These are phyloP conservation scores for Pseudocercospora cruenta DNA, from an alignment of 2,329 filamentous ascomycete species.

Conservation along the genomic window DNA sequence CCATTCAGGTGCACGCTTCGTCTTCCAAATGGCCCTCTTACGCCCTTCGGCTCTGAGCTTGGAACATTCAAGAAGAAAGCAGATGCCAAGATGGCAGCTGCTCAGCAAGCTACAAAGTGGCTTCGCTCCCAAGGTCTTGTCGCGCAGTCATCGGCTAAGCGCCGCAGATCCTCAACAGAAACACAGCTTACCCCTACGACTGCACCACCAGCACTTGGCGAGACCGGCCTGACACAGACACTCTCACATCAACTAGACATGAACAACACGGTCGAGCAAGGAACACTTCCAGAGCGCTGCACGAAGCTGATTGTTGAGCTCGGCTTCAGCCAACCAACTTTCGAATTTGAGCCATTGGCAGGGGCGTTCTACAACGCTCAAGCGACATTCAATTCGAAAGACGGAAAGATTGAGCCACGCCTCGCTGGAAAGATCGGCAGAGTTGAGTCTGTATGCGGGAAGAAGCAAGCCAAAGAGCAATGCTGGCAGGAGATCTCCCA, in stretches of 20 bases:
- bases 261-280: not conserved
- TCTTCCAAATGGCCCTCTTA: constrained; percentile 24
- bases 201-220: not conserved
- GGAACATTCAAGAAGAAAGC: constrained; percentile 45
- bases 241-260: constrained; percentile 9
- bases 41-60: constrained; percentile 42
- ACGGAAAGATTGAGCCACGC: constrained; percentile 28
- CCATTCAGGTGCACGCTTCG: constrained; percentile 28
- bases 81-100: constrained; percentile 46
- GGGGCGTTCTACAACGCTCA: constrained; percentile 41
- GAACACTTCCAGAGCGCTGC: constrained; percentile 15
- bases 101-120: constrained; percentile 46
- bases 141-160: constrained; percentile 11
- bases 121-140: constrained; percentile 42
- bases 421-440: constrained; percentile 46
- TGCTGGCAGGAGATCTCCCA: constrained; percentile 48
- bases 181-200: constrained; percentile 11
- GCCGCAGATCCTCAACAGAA: constrained; percentile 22
- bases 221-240: constrained; percentile 19
- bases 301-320: constrained; percentile 28
- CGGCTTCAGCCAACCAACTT: constrained; percentile 25
- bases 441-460: constrained; percentile 49
- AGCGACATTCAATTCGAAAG: constrained; percentile 39
- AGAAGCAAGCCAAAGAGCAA: constrained; percentile 55
- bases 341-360: constrained; percentile 18